Evolutionary conservation across 768 basidiomycete species (phyloP), one percentile per base, ranked within the genome.

Genomic region (Boletus sensibilis): DNA sequence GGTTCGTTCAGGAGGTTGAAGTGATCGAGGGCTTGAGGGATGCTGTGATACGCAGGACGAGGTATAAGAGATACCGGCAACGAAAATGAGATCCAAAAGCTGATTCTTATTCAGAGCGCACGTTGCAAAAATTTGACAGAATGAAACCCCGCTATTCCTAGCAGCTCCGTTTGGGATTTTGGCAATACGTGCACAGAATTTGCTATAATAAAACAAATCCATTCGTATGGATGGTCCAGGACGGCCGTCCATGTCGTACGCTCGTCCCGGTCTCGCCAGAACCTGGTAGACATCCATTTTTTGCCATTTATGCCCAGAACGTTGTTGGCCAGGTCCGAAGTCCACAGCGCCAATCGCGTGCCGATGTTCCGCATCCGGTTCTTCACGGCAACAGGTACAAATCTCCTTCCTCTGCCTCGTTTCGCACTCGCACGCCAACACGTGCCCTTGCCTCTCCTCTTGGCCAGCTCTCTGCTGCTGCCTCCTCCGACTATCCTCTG

Each of bases 101-200:
- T 35, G 61, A 55, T 21, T 41, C 45, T 62, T 65, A 52, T 48
- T 52, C 54, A 38, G 21, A 8, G 51, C 66, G 60, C 67, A 68
- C 68, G 67, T 62, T 69, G 67, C 64, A 62, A 57, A 57, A 41
- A 37, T 58, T 48, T 68, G 66, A 68, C 65, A 65, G 60, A 67
- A 70, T 70, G 64, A 68, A 70, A 70, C 68, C 68, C 68, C 68
- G 68, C 63, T 58, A 58, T 68, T 55, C 64, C 67, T 66, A 40
- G 56, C 64, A 66, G 60, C 66, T 67, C 66, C 67, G 67, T 68
- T 64, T 63, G 58, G 58, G 50, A 31, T 39, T 35, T 55, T 60
- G 34, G 20, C 41, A 63, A 48, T 62, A 46, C 18, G 13, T 42
- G 37, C 43, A 29, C 44, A 54, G 41, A 53, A 54, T 52, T 58